Conservation (phyloP, 2,329 filamentous ascomycete genomes). For the Dothideomycetes sp. region DNA sequence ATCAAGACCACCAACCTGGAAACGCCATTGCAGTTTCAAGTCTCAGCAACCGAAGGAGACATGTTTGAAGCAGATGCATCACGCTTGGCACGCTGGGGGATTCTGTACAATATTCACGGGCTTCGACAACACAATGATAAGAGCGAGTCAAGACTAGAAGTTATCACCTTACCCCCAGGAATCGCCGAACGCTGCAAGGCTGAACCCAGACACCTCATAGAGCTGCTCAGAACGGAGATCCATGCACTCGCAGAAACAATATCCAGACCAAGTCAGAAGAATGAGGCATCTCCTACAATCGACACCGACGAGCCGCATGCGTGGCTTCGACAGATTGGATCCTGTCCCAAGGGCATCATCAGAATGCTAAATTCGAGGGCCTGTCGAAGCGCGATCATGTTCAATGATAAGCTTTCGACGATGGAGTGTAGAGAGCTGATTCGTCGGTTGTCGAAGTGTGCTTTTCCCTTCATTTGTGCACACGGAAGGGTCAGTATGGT, state of each 20-base stretch:
- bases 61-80: slow-evolving; percentile 44
- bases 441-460: slow-evolving; percentile 45
- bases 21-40: slow-evolving; percentile 52
- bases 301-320: slow-evolving; percentile 8
- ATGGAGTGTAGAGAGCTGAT: slow-evolving; percentile 51
- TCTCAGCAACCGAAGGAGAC: slow-evolving; percentile 48
- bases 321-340: slow-evolving; percentile 54
- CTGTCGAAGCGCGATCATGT: slow-evolving; percentile 76
- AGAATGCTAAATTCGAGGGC: slow-evolving; percentile 67
- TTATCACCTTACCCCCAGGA: slow-evolving; percentile 54
- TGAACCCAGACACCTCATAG: slow-evolving; percentile 61
- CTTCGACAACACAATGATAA: neutral
- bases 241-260: slow-evolving; percentile 50
- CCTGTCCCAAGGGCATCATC: slow-evolving; percentile 64
- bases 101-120: slow-evolving; percentile 47
- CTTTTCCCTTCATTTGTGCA: slow-evolving; percentile 73
- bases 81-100: slow-evolving; percentile 64
- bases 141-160: slow-evolving; percentile 15
- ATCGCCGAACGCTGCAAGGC: slow-evolving; percentile 66
- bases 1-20: slow-evolving; percentile 25
- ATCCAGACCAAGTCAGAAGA: neutral
- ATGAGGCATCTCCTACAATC: neutral
- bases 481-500: slow-evolving; percentile 54
- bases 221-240: slow-evolving; percentile 62
- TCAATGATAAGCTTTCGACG: slow-evolving; percentile 57